phyloP scores from a whole-genome alignment of 1,284 basidiomycete species.

The Tremellales sp. region DNA sequence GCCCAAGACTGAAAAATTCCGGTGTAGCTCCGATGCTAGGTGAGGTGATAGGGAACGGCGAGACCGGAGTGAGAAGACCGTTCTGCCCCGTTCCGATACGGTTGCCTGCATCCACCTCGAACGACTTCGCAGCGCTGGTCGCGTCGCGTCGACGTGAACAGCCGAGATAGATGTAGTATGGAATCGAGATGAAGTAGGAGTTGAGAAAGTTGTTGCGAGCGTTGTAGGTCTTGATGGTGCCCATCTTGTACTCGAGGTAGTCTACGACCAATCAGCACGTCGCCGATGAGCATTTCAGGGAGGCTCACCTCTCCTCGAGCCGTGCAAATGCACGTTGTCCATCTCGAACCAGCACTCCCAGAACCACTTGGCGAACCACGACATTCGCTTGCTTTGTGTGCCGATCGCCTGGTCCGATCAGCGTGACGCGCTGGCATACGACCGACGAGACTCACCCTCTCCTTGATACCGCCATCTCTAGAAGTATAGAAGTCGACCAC shows the following conservation, averaged over 20 bases:
- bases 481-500: slow-evolving; percentile 81
- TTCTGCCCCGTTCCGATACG: slow-evolving; percentile 52
- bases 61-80: slow-evolving; percentile 50
- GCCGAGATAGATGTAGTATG: slow-evolving; percentile 71
- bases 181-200: slow-evolving; percentile 65
- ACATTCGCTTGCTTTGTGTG: slow-evolving; percentile 63
- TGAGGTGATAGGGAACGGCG: slow-evolving; percentile 48
- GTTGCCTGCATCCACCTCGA: slow-evolving; percentile 69
- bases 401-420: slow-evolving; percentile 56
- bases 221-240: slow-evolving; percentile 68
- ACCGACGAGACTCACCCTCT: slow-evolving; percentile 33
- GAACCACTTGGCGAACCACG: slow-evolving; percentile 72
- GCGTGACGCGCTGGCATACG: neutral
- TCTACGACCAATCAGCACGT: slow-evolving; percentile 38
- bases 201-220: slow-evolving; percentile 68
- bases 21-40: slow-evolving; percentile 47
- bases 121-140: slow-evolving; percentile 59
- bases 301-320: slow-evolving; percentile 55
- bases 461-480: slow-evolving; percentile 57
- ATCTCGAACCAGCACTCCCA: slow-evolving; percentile 79
- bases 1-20: slow-evolving; percentile 41
- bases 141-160: slow-evolving; percentile 64
- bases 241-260: slow-evolving; percentile 77
- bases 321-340: slow-evolving; percentile 69
- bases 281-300: neutral